Conservation (phyloP, 129 eudicot species). For the Flaveria brownii region DNA sequence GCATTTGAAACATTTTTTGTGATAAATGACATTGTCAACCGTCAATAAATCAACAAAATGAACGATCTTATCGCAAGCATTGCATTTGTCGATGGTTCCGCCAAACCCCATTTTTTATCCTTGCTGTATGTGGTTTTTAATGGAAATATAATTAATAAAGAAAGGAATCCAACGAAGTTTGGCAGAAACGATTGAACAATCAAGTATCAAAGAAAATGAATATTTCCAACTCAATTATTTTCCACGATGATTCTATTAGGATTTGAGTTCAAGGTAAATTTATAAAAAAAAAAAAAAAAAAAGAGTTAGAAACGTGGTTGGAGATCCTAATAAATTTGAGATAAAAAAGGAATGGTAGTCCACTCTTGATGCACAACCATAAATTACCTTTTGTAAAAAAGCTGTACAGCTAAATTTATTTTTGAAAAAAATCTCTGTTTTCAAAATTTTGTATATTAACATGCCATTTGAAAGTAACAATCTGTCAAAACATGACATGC, state of each 20-base stretch:
- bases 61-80: slow-evolving; percentile 53
- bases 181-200: slow-evolving; percentile 12
- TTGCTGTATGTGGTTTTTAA: not conserved
- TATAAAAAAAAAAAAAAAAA: not conserved
- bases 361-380: not conserved
- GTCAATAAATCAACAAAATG: slow-evolving; percentile 64
- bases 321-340: slow-evolving; percentile 21
- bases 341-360: not conserved
- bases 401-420: too few species aligned
- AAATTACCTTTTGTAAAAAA: too few species aligned
- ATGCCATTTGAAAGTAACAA: too few species aligned
- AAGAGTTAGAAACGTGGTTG: slow-evolving; percentile 9
- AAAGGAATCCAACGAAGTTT: slow-evolving; percentile 26
- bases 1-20: slow-evolving; percentile 87
- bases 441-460: too few species aligned
- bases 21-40: slow-evolving; percentile 2
- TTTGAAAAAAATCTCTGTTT: too few species aligned
- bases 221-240: slow-evolving; percentile 23
- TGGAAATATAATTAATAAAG: not conserved
- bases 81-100: slow-evolving; percentile 65
- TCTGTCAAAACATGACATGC: too few species aligned
- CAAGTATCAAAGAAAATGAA: slow-evolving; percentile 24
- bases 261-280: not conserved
- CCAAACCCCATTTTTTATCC: slow-evolving; percentile 56
- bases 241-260: not conserved